Base-by-base conservation (phyloP, 2,329 filamentous ascomycete species). In the Hymenoscyphus fraxineus region DNA sequence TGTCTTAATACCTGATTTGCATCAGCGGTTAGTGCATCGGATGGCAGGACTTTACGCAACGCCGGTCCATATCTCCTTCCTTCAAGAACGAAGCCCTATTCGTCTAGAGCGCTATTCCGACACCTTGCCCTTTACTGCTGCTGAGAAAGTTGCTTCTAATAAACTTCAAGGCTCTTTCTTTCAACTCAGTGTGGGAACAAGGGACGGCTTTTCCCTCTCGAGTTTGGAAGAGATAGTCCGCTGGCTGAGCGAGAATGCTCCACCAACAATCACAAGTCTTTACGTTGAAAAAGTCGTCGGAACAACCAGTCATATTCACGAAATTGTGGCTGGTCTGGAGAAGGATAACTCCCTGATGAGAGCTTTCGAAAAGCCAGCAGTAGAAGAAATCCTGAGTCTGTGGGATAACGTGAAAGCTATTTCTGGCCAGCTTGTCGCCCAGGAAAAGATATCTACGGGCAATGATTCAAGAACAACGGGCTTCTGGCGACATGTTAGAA, bases 321-420 rank as follows among this genome's bases (percentile, higher is more conserved):
- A 58, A 15, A 6, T 58, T 12, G 27, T 39, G 9, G 57, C 16
- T 35, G 31, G 39, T 16, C 2, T 40, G n/a, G 32, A 58, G 19
- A 58, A 19, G 12, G 38, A n/a, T 1, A 6, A 38, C 12, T 31
- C 31, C n/a, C 12, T 39, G 7, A 38, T 40, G 31, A 58, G n/a
- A 22, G 35, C 32, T 6, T 22, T 58, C 16, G n/a, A 38, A 7
- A 22, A 35, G 32, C 31, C 31, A 19, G 57, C 19, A 27, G 57
- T 58, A 15, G 57, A 58, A 58, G 57, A 58, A 1, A 38, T 39
- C 6, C 35, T 35, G 32, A 35, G 38, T 35, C 32, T 15, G 15
- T 58, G 57, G 57, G 57, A 40, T 32, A 38, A 58, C 15, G 57
- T 40, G 38, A 39, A 58, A 39, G 57, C 32, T 22, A 58, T 58